Conservation (phyloP, 2,329 filamentous ascomycete genomes). For the Xylariaceae sp. region DNA sequence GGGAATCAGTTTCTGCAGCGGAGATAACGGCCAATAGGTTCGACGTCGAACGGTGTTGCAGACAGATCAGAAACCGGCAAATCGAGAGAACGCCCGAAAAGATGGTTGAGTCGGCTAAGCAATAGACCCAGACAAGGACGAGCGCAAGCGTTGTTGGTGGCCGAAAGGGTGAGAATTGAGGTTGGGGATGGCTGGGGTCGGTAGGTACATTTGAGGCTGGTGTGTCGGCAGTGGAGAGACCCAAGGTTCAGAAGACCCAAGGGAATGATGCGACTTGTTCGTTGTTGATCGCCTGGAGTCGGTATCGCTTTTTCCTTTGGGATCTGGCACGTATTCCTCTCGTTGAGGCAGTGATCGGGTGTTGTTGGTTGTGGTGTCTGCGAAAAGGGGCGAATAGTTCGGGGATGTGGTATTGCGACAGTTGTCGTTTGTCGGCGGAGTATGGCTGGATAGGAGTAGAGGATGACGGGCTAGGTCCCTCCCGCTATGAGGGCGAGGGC, state of each 20-base stretch:
- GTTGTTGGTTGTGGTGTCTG: too few relatives aligned
- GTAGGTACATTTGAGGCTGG: conserved; percentile 19
- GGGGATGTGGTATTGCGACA: too few relatives aligned
- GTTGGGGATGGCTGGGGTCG: conserved; percentile 23
- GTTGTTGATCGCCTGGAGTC: too few relatives aligned
- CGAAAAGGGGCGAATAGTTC: too few relatives aligned
- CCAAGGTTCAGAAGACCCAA: conserved; percentile 2
- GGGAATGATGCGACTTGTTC: conserved; percentile 6
- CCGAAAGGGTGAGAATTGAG: conserved; percentile 3
- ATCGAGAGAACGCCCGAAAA: neutral
- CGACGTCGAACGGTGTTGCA: neutral
- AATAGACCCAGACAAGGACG: conserved; percentile 6
- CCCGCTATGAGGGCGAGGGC: too few relatives aligned
- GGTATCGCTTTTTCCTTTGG: neutral
- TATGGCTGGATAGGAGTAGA: too few relatives aligned
- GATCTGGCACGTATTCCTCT: too few relatives aligned
- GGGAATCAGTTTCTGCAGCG: conserved; percentile 2
- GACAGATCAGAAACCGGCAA: too few relatives aligned
- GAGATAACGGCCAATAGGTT: too few relatives aligned
- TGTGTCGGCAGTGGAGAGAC: conserved; percentile 8
- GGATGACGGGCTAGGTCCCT: too few relatives aligned
- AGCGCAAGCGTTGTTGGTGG: conserved; percentile 11
- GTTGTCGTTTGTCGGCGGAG: too few relatives aligned
- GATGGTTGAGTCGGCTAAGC: conserved; percentile 4
- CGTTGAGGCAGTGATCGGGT: too few relatives aligned